Evolutionary conservation across 140 eudicot species (phyloP), one percentile per base, ranked within the genome.

Genomic region (Artemisia princeps): DNA sequence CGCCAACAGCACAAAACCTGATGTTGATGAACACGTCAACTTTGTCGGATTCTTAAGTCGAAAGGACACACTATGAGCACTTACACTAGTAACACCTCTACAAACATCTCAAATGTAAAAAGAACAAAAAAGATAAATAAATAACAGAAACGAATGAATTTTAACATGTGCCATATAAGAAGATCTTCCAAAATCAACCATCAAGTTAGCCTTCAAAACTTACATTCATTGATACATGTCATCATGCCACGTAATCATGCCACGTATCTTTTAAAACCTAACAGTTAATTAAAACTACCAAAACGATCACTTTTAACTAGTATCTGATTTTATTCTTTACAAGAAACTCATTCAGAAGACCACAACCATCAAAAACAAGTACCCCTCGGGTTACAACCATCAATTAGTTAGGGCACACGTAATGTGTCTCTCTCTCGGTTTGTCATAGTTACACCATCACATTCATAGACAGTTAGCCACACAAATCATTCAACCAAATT

Each of bases 31-130:
- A 73, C 48, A 17, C 13, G n/a, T 55, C 42, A 19, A 57, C 45
- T 48, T 46, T 49, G 67, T 57, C 50, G 42, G 72, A 72, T 63
- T 63, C 65, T 53, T 26, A 42, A 44, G 15, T 42, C 10, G 23
- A 70, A 58, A 46, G n/a, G 60, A 60, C 42, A 33, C 42, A 33
- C 42, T 33, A 33, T 33, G 9, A 9, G 42, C 42, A 33, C 42
- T 33, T 33, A 33, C 42, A 33, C 42, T 33, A 30, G 42, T 19
- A 72, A 54, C 16, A 63, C 58, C 55, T 54, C 40, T 72, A 72
- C 45, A 62, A 72, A 62, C 30, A 63, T 72, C 56, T 62, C 55
- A 28, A 53, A 60, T 37, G 63, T 37, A 72, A 20, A 33, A 57
- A 11, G 1, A 57, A 46, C 7, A 46, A 42, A 20, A 56, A n/a